Percentiles rank a stretch among this genome's conserved stretches.
These are phyloP conservation scores for Phytophthora vignae DNA, from an alignment of 352 stramenopile genomes.

Conservation along the genomic window DNA sequence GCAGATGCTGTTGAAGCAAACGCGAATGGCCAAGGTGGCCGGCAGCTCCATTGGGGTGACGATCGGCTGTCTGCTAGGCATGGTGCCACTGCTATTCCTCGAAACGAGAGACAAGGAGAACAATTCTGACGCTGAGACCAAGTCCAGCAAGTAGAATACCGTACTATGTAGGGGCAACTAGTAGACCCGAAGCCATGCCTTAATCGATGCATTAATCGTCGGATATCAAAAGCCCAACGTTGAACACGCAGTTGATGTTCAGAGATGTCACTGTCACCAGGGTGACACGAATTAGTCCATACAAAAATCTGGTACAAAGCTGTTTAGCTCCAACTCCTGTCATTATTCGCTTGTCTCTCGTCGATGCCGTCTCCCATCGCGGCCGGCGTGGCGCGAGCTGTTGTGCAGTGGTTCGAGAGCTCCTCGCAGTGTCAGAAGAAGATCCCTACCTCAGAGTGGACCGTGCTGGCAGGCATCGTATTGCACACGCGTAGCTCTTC, in stretches of 20 bases:
- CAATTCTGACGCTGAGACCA: not conserved
- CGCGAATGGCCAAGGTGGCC: constrained; percentile 70
- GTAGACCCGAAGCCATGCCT: too few relatives aligned
- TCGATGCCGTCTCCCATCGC: constrained; percentile 26
- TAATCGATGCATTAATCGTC: not conserved
- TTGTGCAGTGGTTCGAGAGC: constrained; percentile 68
- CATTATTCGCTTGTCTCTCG: not conserved
- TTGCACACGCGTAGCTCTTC: constrained; percentile 21
- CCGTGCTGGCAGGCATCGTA: constrained; percentile 69
- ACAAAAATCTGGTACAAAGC: not conserved
- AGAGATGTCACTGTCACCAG: not conserved
- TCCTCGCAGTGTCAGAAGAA: constrained; percentile 68
- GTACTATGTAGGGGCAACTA: not conserved
- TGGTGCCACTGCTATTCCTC: constrained; percentile 81
- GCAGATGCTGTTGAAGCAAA: constrained; percentile 71
- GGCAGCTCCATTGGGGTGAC: constrained; percentile 76
- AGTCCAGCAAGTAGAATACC: constrained; percentile 8
- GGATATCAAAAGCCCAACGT: too few relatives aligned
- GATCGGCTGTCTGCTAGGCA: constrained; percentile 80
- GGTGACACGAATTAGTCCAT: not conserved
- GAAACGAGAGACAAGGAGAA: constrained; percentile 55
- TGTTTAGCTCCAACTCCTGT: too few relatives aligned
- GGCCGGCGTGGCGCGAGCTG: constrained; percentile 48
- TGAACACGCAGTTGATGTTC: not conserved
- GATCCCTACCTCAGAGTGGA: constrained; percentile 60